Evolutionary conservation across 331 rosid genomes (phyloP), one percentile per base, ranked within the genome.

Genomic region (Prunus yedoensis): DNA sequence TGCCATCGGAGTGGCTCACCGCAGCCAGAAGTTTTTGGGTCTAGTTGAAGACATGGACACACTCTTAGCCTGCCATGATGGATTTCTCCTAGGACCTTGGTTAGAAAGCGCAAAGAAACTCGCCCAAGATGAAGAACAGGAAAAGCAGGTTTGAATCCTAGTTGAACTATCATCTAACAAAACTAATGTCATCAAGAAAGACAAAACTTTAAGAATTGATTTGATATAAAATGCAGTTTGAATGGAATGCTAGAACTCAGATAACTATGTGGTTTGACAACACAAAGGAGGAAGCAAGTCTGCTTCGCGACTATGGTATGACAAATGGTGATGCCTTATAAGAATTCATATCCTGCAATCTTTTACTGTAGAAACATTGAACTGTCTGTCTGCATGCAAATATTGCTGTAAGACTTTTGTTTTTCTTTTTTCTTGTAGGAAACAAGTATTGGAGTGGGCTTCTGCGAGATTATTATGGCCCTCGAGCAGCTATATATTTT

Each of bases 211-310:
- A 58, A 8, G 2, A 50, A 47, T 57, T 64, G 4, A 59, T 58
- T 30, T 28, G 25, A 70, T 60, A n/a, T 28, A 18, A 61, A 58
- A 66, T 79, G 63, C 89, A 91, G 97, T 91, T 75, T 84, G 97
- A 91, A 85, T 91, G 97, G 94, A 91, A 89, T 78, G 94, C 92
- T 59, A 89, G 97, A 84, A 89, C 94, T 35, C 97, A 91, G 82
- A 86, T 91, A 82, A 91, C 97, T 56, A 89, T 91, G 97, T 91
- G 97, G 97, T 87, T 83, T 38, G 97, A 91, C 88, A 91, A 89
- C 91, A 70, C 89, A 18, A 72, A 83, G 47, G 88, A 84, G 70
- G 91, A 87, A 80, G 87, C 94, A 52, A 89, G 97, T 77, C 83
- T 91, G 74, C 97, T 91, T 66, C 91, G 84, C 7, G 92, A 91